These are phyloP conservation scores for Botrytis galanthina DNA, from an alignment of 2,329 filamentous ascomycete species.

Conservation along the genomic window DNA sequence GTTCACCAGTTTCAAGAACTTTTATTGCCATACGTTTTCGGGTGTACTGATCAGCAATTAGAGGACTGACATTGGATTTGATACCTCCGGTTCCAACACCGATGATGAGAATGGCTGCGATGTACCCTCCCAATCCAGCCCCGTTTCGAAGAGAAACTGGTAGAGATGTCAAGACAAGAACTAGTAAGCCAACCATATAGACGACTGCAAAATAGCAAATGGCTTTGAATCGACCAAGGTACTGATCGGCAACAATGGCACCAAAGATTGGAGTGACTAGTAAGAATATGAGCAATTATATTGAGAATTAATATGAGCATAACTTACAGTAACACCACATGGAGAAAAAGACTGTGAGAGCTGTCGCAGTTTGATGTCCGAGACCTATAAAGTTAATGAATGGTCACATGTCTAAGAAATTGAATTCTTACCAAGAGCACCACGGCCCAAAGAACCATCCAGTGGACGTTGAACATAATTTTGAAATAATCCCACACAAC, in stretches of 20 bases:
- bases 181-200: constrained; percentile 51
- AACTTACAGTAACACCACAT: constrained; percentile 50
- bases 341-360: constrained; percentile 50
- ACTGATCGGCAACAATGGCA: constrained; percentile 52
- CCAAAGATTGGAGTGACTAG: constrained; percentile 41
- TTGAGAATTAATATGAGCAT: not conserved
- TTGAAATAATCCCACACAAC: constrained; percentile 58
- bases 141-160: constrained; percentile 46
- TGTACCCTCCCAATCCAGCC: constrained; percentile 50
- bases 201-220: constrained; percentile 50
- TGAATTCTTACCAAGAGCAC: constrained; percentile 43
- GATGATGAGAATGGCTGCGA: constrained; percentile 49
- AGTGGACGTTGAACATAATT: constrained; percentile 56
- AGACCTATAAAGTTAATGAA: constrained; percentile 39
- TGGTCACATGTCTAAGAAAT: too few relatives aligned
- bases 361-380: constrained; percentile 54
- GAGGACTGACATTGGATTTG: constrained; percentile 65
- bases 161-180: constrained; percentile 51
- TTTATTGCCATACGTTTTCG: constrained; percentile 45
- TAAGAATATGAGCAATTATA: not conserved
- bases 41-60: constrained; percentile 58
- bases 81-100: constrained; percentile 50
- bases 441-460: constrained; percentile 34
- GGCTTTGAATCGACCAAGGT: constrained; percentile 61
- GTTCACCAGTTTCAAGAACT: constrained; percentile 52